A percentile compares a stretch with the other conserved stretches of the same genome.
Conservation (phyloP, 805 yeast genomes). For the Pichia exigua region DNA sequence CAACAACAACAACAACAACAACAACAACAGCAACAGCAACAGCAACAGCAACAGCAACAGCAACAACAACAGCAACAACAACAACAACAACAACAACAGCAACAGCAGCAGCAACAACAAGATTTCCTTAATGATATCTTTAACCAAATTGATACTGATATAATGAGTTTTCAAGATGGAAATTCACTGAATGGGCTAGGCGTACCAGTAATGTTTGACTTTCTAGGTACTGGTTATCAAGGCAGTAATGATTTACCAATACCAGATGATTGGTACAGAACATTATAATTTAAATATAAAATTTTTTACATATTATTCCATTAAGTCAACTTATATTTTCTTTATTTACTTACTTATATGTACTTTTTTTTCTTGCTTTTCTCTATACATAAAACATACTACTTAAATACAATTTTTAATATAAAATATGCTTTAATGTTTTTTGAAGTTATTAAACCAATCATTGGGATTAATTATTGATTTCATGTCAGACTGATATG, state of each 20-base stretch:
- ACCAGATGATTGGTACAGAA: conserved; percentile 9
- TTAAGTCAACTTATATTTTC: background rate
- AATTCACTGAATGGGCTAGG: background rate
- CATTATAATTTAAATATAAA: background rate
- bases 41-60: no score
- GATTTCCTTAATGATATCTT: conserved; percentile 24
- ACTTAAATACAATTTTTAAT: background rate
- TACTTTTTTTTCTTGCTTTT: background rate
- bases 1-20: conserved; percentile 6
- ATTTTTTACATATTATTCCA: background rate
- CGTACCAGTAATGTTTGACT: conserved; percentile 9
- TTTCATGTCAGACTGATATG: background rate
- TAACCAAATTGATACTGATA: conserved; percentile 26
- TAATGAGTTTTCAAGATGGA: conserved; percentile 18
- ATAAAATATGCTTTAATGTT: background rate
- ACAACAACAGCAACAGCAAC: no score
- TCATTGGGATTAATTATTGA: background rate
- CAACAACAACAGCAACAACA: no score
- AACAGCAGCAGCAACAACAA: conserved; percentile 21
- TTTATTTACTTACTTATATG: background rate
- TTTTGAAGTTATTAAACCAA: background rate
- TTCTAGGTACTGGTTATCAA: conserved; percentile 7
- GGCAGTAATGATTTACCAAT: background rate
- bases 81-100: no score
- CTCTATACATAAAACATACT: background rate